A percentile compares a stretch with the other conserved stretches of the same genome.
Evolutionary conservation across 345 rosid genomes (phyloP).

Genomic region (Hypericum androsaemum): DNA sequence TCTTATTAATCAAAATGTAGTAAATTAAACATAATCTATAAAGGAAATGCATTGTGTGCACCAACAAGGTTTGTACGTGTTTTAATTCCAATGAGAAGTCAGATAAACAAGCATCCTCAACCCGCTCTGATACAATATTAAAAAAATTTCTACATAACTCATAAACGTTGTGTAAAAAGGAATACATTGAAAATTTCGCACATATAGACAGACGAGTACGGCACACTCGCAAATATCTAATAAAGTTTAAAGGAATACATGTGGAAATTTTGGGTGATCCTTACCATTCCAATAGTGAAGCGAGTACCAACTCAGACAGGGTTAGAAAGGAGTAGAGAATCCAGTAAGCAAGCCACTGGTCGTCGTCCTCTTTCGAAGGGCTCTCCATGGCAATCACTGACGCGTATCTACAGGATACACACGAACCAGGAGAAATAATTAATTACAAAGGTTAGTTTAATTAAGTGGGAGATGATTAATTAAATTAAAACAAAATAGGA

Average conservation of each 20-base stretch:
- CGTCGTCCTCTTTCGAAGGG: conserved; percentile 49
- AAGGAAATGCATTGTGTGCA: too few species aligned
- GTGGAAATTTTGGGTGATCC: too few species aligned
- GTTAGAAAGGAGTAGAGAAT: conserved; percentile 72
- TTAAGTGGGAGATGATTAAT: background rate
- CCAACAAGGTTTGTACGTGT: too few species aligned
- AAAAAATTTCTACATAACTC: too few species aligned
- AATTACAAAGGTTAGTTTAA: background rate
- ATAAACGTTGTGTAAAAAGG: background rate
- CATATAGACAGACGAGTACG: too few species aligned
- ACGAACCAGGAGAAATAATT: background rate
- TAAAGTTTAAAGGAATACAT: too few species aligned
- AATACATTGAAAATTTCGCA: too few species aligned
- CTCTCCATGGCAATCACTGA: conserved; percentile 74
- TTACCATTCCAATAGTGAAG: conserved; percentile 58
- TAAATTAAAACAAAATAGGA: background rate
- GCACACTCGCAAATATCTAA: too few species aligned
- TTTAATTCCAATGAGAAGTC: background rate
- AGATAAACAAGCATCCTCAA: background rate
- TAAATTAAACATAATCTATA: too few species aligned
- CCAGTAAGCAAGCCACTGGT: conserved; percentile 98
- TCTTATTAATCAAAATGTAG: too few species aligned
- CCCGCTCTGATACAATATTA: too few species aligned
- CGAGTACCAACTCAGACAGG: conserved; percentile 59
- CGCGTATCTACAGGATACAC: conserved; percentile 39